A percentile compares a stretch with the other conserved stretches of the same genome.
These are phyloP conservation scores for Avena atlantica DNA, from an alignment of 176 grass and related monocot genomes.

Conservation along the genomic window DNA sequence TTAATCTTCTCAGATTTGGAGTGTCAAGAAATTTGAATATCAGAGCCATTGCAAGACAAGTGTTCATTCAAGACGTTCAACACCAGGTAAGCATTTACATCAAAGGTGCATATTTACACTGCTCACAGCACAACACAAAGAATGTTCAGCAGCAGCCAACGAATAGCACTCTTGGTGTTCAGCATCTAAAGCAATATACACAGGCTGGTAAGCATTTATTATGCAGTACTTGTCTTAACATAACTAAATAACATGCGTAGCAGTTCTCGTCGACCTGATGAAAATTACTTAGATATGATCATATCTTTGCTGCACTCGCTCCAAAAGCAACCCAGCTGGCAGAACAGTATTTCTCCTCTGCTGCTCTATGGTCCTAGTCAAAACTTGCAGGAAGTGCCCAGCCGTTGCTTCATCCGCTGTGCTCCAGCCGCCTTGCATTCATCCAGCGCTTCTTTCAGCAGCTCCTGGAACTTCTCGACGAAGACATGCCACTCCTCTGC, in stretches of 20 bases:
- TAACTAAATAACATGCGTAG: slow-evolving; percentile 36
- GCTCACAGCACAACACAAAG: slow-evolving; percentile 48
- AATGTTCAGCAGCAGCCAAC: slow-evolving; percentile 43
- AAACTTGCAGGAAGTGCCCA: slow-evolving; percentile 83
- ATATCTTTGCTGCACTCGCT: slow-evolving; percentile 35
- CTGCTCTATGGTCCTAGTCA: slow-evolving; percentile 57
- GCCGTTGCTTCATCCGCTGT: slow-evolving; percentile 60
- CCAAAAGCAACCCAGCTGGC: slow-evolving; percentile 36
- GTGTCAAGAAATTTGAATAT: background rate
- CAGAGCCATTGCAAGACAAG: slow-evolving; percentile 10
- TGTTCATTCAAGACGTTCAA: slow-evolving; percentile 25
- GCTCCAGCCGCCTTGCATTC: slow-evolving; percentile 34
- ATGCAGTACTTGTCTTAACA: slow-evolving; percentile 40
- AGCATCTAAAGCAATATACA: slow-evolving; percentile 43
- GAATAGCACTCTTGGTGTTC: slow-evolving; percentile 34
- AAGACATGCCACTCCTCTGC: slow-evolving; percentile 63
- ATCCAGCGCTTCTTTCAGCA: slow-evolving; percentile 54
- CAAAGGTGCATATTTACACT: slow-evolving; percentile 48
- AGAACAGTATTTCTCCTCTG: background rate
- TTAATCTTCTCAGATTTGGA: background rate
- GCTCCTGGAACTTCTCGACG: slow-evolving; percentile 60
- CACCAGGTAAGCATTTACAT: slow-evolving; percentile 42
- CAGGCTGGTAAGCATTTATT: slow-evolving; percentile 56
- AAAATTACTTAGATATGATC: background rate
- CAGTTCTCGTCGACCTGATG: too few relatives aligned